Percentiles rank a stretch among this genome's conserved stretches.
These are phyloP conservation scores for Polygonum maritimum DNA, from an alignment of 148 eudicot genomes.

Conservation along the genomic window DNA sequence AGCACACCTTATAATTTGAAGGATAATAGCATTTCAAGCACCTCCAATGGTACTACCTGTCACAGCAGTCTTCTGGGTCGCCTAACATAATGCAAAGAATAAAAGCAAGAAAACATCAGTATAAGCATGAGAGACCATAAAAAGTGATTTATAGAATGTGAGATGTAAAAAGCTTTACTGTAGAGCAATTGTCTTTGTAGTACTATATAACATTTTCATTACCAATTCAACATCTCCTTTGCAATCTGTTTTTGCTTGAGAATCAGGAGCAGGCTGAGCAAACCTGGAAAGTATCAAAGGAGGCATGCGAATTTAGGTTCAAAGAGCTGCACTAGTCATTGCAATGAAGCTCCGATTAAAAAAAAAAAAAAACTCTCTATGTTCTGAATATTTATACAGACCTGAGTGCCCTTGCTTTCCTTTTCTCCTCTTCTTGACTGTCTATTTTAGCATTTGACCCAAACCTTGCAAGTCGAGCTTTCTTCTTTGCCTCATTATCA, in stretches of 20 bases:
- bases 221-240: neutral
- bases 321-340: neutral
- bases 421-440: conserved; percentile 70
- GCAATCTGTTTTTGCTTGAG: neutral
- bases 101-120: neutral
- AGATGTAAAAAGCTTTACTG: neutral
- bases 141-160: neutral
- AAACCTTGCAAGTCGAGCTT: conserved; percentile 71
- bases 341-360: neutral
- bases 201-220: neutral
- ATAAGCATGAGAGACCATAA: neutral
- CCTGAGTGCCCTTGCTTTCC: conserved; percentile 90
- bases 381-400: conserved; percentile 13
- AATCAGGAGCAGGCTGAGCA: conserved; percentile 8
- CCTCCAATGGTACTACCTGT: neutral
- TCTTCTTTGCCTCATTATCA: conserved; percentile 70
- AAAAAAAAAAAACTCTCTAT: neutral
- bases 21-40: neutral
- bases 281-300: conserved; percentile 9
- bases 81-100: conserved; percentile 3
- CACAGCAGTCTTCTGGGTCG: neutral
- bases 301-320: neutral
- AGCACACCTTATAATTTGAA: conserved; percentile 1
- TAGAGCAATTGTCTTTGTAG: neutral
- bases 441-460: conserved; percentile 37